Percentiles rank a stretch among this genome's conserved stretches.
These are phyloP conservation scores for Trichoderma citrinoviride DNA, from an alignment of 2,329 filamentous ascomycete species.

Conservation along the genomic window DNA sequence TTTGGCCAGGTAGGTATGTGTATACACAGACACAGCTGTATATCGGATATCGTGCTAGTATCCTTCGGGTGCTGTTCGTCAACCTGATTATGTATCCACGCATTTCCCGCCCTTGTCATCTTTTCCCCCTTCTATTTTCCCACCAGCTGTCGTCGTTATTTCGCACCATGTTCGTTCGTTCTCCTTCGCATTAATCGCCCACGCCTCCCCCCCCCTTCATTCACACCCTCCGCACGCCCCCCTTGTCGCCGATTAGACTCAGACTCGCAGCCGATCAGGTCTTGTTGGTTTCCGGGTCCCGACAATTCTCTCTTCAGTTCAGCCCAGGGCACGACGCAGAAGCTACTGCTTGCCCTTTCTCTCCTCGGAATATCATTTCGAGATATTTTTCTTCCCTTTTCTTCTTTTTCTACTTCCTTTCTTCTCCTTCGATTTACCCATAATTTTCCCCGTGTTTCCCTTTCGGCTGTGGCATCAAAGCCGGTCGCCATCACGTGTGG, in stretches of 20 bases:
- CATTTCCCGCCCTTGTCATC: background rate
- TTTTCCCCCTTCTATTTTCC: background rate
- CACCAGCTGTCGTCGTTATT: constrained; percentile 11
- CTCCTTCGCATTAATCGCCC: background rate
- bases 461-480: background rate
- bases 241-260: constrained; percentile 20
- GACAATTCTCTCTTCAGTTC: constrained; percentile 20
- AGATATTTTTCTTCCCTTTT: background rate
- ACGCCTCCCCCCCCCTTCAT: too few species aligned
- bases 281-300: constrained; percentile 16
- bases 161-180: background rate
- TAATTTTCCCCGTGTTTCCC: background rate
- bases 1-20: background rate
- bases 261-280: constrained; percentile 20
- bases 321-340: background rate
- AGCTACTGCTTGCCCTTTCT: background rate
- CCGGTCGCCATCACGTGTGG: background rate
- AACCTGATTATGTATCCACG: constrained; percentile 18
- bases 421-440: background rate
- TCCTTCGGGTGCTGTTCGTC: constrained; percentile 6
- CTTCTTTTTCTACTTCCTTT: background rate
- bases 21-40: background rate
- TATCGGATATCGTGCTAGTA: background rate
- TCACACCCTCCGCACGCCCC: background rate
- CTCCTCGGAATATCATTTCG: background rate